A percentile compares a stretch with the other conserved stretches of the same genome.
These are phyloP conservation scores for Aspergillus sp. DNA, from an alignment of 2,329 filamentous ascomycete species.

Conservation along the genomic window DNA sequence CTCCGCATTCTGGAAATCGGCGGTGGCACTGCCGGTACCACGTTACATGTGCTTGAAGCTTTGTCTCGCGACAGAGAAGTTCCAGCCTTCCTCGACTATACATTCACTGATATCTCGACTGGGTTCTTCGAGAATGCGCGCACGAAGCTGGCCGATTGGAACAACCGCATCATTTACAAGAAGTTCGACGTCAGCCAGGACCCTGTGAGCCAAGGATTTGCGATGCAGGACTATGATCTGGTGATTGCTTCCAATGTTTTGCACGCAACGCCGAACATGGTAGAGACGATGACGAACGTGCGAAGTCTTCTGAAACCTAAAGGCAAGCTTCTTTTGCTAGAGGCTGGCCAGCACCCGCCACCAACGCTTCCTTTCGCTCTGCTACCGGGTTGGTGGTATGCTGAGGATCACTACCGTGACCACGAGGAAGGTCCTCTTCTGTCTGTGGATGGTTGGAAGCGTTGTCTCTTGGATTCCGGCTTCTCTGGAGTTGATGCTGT, in stretches of 20 bases:
- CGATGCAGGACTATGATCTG: slow-evolving; percentile 27
- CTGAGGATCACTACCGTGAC: neutral
- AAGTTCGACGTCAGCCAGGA: slow-evolving; percentile 28
- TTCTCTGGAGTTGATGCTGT: neutral
- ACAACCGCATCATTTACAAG: slow-evolving; percentile 22
- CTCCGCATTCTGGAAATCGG: slow-evolving; percentile 29
- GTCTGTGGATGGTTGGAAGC: neutral
- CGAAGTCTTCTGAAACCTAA: slow-evolving; percentile 27
- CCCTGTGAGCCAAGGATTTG: slow-evolving; percentile 26
- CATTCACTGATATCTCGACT: slow-evolving; percentile 29
- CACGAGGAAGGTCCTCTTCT: neutral
- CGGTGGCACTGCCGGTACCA: slow-evolving; percentile 26
- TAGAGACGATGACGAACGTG: slow-evolving; percentile 27
- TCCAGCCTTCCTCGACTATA: slow-evolving; percentile 21
- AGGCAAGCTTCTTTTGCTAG: slow-evolving; percentile 27
- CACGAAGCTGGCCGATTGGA: slow-evolving; percentile 23
- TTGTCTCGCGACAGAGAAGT: neutral
- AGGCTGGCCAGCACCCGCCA: neutral
- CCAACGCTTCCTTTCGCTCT: neutral
- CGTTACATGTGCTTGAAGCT: slow-evolving; percentile 21
- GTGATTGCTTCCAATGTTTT: slow-evolving; percentile 33
- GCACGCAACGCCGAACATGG: slow-evolving; percentile 28
- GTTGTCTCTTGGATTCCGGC: neutral
- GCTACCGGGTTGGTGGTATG: neutral
- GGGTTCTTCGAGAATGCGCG: slow-evolving; percentile 31